Conservation (phyloP, 164 flowering plant genomes). For the Tinospora cordifolia region DNA sequence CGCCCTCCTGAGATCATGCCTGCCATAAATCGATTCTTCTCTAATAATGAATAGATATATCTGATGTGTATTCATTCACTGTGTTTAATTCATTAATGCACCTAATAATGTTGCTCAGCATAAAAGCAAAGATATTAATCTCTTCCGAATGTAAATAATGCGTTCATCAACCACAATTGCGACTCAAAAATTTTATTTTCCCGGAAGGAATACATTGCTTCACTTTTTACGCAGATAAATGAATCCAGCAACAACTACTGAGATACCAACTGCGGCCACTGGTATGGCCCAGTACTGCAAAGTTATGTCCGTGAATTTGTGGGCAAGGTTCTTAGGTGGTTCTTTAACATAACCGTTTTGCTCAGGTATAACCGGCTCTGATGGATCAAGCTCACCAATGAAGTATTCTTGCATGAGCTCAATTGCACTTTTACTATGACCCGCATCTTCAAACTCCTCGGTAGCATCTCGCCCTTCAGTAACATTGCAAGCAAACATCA, state of each 20-base stretch:
- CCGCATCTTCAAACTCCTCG: conserved; percentile 90
- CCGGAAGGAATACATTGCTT: conserved; percentile 11
- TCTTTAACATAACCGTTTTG: conserved; percentile 33
- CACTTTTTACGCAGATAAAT: conserved; percentile 49
- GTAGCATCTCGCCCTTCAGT: conserved; percentile 77
- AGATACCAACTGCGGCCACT: conserved; percentile 46
- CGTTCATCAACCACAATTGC: conserved; percentile 1
- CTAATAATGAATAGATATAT: conserved; percentile 18
- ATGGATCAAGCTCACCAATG: conserved; percentile 82
- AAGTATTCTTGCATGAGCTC: conserved; percentile 57
- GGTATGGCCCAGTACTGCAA: conserved; percentile 67
- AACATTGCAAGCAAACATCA: background rate
- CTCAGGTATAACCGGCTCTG: conserved; percentile 39
- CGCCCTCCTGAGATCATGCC: conserved; percentile 81
- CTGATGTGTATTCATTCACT: background rate
- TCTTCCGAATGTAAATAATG: background rate
- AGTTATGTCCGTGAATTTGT: conserved; percentile 33
- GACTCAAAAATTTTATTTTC: conserved; percentile 19
- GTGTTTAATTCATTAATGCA: background rate
- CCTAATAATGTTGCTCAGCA: background rate
- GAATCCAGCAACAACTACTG: conserved; percentile 41
- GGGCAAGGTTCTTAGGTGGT: conserved; percentile 13
- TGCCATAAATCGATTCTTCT: conserved; percentile 55
- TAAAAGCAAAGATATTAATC: background rate
- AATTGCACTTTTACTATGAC: conserved; percentile 74